A percentile compares a stretch with the other conserved stretches of the same genome.
Evolutionary conservation across 768 basidiomycete species (phyloP).

Genomic region (Pulveroboletus sp.): DNA sequence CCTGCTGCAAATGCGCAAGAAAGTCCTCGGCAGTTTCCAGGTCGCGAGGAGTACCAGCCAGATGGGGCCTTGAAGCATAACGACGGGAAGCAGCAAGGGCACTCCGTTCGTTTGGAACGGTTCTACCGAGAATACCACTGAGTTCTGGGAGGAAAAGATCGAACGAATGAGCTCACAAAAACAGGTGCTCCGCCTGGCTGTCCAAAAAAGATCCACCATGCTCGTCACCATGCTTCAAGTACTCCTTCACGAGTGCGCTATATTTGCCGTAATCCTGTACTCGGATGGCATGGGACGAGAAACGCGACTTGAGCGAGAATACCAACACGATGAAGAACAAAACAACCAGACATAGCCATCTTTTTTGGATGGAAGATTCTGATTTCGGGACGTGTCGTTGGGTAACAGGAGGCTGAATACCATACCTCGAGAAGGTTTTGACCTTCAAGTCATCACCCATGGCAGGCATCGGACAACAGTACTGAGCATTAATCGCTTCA

Average conservation of each 20-base stretch:
- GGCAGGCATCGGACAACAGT: neutral
- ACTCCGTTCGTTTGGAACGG: constrained; percentile 49
- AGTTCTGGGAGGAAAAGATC: neutral
- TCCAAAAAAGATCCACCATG: constrained; percentile 26
- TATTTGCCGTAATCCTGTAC: constrained; percentile 14
- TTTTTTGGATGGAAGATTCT: constrained; percentile 6
- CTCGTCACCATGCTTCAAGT: constrained; percentile 15
- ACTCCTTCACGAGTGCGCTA: constrained; percentile 14
- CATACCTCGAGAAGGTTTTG: neutral
- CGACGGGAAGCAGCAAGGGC: constrained; percentile 50
- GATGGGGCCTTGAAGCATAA: constrained; percentile 55
- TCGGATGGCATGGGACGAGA: neutral
- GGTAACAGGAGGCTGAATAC: constrained; percentile 20
- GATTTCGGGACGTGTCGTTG: constrained; percentile 4
- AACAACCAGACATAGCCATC: constrained; percentile 11
- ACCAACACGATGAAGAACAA: constrained; percentile 6
- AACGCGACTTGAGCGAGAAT: constrained; percentile 10
- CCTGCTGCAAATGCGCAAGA: constrained; percentile 48
- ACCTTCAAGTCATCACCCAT: constrained; percentile 17
- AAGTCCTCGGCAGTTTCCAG: constrained; percentile 56
- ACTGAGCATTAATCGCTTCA: too few relatives aligned
- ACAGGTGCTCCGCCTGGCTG: constrained; percentile 41
- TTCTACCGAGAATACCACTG: constrained; percentile 29
- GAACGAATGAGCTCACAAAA: constrained; percentile 35
- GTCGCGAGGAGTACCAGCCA: constrained; percentile 59